Evolutionary conservation across 2,329 filamentous ascomycete species (phyloP).

Genomic region (Allantophomopsis cytisporea): DNA sequence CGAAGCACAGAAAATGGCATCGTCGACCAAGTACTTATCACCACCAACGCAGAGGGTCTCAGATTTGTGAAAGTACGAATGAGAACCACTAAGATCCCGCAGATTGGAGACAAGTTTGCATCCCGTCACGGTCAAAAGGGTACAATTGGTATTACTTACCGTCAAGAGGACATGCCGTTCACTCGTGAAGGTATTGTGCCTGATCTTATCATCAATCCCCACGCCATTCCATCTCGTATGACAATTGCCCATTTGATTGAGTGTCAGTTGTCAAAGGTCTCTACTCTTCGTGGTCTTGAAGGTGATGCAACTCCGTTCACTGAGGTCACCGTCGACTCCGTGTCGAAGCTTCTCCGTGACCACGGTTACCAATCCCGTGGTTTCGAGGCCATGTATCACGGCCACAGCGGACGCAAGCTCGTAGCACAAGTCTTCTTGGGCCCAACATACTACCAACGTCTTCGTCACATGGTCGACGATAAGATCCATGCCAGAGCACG

Average conservation of each 20-base stretch:
- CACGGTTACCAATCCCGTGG: conserved; percentile 94
- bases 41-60: conserved; percentile 86
- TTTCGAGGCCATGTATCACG: conserved; percentile 98
- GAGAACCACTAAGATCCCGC: conserved; percentile 91
- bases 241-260: conserved; percentile 99
- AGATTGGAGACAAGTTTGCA: conserved; percentile 98
- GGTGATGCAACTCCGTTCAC: conserved; percentile 97
- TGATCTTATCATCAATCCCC: conserved; percentile 97
- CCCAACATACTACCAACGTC: conserved; percentile 95
- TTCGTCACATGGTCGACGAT: conserved; percentile 99
- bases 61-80: conserved; percentile 97
- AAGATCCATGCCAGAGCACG: conserved; percentile 99
- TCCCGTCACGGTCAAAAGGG: conserved; percentile 99
- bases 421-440: conserved; percentile 93
- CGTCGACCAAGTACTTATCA: conserved; percentile 83
- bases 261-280: conserved; percentile 93
- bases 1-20: conserved; percentile 96
- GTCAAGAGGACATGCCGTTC: conserved; percentile 98
- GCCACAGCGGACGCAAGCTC: conserved; percentile 89
- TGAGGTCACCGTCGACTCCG: conserved; percentile 88
- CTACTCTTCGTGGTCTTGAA: conserved; percentile 84
- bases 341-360: conserved; percentile 73
- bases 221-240: conserved; percentile 99
- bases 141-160: conserved; percentile 96
- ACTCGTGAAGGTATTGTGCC: conserved; percentile 82